Percentiles rank a stretch among this genome's conserved stretches.
Evolutionary conservation across 176 grass and related monocot species (phyloP).

Genomic region (Rhynchospora breviuscula): DNA sequence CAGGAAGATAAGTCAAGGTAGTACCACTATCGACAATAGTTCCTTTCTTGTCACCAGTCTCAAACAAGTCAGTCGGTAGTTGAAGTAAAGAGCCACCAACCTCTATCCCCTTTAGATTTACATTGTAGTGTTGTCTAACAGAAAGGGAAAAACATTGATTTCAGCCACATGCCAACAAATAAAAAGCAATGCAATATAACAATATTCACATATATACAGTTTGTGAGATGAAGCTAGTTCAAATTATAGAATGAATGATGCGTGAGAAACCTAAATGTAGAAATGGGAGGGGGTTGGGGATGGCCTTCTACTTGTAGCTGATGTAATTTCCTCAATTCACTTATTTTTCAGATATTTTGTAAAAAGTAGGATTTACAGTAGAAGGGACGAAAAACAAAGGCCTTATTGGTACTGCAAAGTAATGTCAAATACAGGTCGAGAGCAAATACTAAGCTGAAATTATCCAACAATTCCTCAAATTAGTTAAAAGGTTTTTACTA

Average conservation of each 20-base stretch:
- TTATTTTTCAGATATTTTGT: neutral
- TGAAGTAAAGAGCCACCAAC: conserved; percentile 55
- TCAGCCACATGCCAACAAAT: conserved; percentile 8
- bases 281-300: neutral
- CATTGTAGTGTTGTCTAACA: conserved; percentile 87
- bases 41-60: conserved; percentile 38
- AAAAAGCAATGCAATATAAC: neutral
- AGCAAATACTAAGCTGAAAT: neutral
- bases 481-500: neutral
- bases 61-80: conserved; percentile 51
- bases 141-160: neutral
- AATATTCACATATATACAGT: neutral
- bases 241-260: neutral
- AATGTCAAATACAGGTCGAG: neutral
- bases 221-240: neutral
- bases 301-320: neutral
- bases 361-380: neutral
- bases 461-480: neutral
- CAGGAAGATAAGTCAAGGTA: conserved; percentile 82
- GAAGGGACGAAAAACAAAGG: neutral
- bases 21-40: conserved; percentile 97
- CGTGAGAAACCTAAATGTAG: neutral
- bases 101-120: conserved; percentile 63
- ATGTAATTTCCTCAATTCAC: conserved; percentile 5
- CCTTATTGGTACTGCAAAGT: neutral